Base-by-base conservation (phyloP, 2,329 filamentous ascomycete species). In the Claviceps sp. region DNA sequence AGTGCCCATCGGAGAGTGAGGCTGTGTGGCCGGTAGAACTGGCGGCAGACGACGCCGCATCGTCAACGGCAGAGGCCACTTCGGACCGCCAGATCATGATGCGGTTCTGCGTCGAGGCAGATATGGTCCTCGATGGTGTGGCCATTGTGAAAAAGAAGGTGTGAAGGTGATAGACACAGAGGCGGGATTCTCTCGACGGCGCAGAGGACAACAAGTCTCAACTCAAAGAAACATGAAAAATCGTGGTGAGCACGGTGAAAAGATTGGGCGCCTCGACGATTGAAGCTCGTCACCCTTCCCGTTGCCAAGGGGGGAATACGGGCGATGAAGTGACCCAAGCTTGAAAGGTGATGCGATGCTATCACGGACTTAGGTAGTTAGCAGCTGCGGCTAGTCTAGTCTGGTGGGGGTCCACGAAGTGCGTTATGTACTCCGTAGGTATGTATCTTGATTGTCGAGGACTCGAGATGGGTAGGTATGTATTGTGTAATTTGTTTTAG, bases 71-170 rank as follows among this genome's bases (percentile, higher is more conserved):
- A 22, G 63, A 60, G 38, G 65, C 65, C 47, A 78, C 72, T 62
- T 78, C 76, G 50, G 64, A 63, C 51, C 71, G 71, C 76, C 76
- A 79, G 53, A 72, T 66, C 53, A 72, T 62, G 56, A 78, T 75
- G 61, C 70, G 68, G 47, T 46, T 53, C 23, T 54, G 50, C 14
- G 53, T 52, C n/a, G 53, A 50, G 22, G 50, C 47, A 3, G 53
- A 54, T 13, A 54, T 47, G 47, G 23, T 52, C 16, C 17, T 39
- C 26, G 26, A 29, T 40, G 36, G 22, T 20, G 44, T 39, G 20
- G 43, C 23, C 43, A 42, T 50, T 40, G 14, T 46, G 26, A 29
- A 42, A 20, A 17, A 42, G n/a, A 42, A 42, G 1, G 20, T 29
- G 26, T 29, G 23, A 40, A 7, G 7, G 5, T 20, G n/a, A 42